Evolutionary conservation across 2,329 filamentous ascomycete species (phyloP).

Genomic region (Colletotrichum sp.): DNA sequence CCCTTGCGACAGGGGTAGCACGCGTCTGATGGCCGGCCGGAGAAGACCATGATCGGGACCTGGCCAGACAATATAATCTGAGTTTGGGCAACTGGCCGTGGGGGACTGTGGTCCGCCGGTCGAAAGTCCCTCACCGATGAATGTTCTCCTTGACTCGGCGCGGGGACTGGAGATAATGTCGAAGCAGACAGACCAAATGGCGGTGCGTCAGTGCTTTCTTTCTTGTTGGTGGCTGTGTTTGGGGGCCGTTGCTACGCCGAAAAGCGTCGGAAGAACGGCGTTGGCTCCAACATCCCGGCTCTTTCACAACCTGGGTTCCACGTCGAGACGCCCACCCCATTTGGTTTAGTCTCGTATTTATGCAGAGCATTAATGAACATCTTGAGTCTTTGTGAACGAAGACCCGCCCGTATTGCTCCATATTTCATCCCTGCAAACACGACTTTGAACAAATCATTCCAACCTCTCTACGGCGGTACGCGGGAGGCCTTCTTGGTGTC

Average conservation of each 20-base stretch:
- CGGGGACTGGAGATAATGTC: background rate
- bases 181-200: background rate
- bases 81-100: background rate
- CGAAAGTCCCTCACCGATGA: background rate
- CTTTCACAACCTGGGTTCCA: background rate
- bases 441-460: background rate
- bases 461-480: background rate
- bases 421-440: background rate
- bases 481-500: background rate
- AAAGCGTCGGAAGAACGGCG: background rate
- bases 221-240: background rate
- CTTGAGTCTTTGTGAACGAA: background rate
- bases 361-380: background rate
- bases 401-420: background rate
- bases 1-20: constrained; percentile 29
- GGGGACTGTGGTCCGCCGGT: background rate
- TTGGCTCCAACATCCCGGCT: background rate
- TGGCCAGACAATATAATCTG: background rate
- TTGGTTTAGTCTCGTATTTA: background rate
- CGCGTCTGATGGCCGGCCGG: constrained; percentile 30
- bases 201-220: background rate
- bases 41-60: constrained; percentile 30
- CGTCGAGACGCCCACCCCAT: constrained; percentile 3
- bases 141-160: background rate
- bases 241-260: background rate